These are phyloP conservation scores for Penicillium sp. DNA, from an alignment of 2,329 filamentous ascomycete species.

Conservation along the genomic window DNA sequence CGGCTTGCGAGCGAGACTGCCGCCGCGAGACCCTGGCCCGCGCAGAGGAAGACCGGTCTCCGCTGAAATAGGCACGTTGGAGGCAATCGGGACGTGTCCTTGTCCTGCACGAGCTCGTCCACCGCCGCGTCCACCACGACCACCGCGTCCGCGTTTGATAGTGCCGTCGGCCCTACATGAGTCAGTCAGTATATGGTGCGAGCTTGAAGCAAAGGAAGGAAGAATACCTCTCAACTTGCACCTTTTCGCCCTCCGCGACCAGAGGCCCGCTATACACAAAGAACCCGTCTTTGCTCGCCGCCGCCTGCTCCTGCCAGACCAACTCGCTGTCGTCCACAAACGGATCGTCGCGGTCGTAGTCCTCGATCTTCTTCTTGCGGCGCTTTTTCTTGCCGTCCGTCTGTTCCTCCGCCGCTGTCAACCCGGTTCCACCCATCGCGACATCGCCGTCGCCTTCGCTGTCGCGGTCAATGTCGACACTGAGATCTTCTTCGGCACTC, in stretches of 20 bases:
- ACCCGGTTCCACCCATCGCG: constrained; percentile 36
- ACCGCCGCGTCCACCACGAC: constrained; percentile 49
- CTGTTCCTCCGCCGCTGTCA: constrained; percentile 53
- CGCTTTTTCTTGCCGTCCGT: constrained; percentile 69
- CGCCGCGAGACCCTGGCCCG: constrained; percentile 70
- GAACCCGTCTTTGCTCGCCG: constrained; percentile 91
- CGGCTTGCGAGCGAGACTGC: constrained; percentile 70
- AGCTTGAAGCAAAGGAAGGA: constrained; percentile 12
- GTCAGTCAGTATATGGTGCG: constrained; percentile 31
- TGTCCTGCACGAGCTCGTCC: constrained; percentile 55
- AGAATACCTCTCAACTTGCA: constrained; percentile 56
- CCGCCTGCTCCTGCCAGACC: constrained; percentile 91
- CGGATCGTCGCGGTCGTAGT: constrained; percentile 64
- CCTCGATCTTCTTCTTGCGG: constrained; percentile 66
- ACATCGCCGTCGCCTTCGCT: constrained; percentile 50
- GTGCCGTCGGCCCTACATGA: constrained; percentile 68
- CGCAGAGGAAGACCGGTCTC: constrained; percentile 73
- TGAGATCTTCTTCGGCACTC: constrained; percentile 72
- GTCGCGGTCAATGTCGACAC: constrained; percentile 79
- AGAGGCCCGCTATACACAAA: constrained; percentile 96
- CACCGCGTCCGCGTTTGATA: constrained; percentile 59
- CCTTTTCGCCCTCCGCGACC: constrained; percentile 79
- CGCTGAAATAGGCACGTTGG: constrained; percentile 86
- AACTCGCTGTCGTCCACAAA: constrained; percentile 88
- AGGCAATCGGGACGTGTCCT: constrained; percentile 66